A percentile compares a stretch with the other conserved stretches of the same genome.
phyloP scores from a whole-genome alignment of 108 stramenopile species.

The Tribonema minus region DNA sequence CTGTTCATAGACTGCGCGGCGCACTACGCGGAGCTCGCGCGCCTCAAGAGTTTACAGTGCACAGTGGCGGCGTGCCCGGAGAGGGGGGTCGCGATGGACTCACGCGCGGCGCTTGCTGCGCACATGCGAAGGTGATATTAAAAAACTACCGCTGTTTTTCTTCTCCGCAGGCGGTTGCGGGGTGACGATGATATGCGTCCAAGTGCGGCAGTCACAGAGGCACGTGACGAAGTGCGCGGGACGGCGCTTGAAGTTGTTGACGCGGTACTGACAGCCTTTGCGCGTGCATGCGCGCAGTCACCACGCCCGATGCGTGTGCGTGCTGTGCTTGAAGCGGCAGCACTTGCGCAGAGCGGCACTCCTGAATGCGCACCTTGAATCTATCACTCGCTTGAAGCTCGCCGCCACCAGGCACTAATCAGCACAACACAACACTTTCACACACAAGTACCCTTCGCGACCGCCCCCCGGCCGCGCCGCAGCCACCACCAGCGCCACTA shows the following conservation, averaged over 20 bases:
- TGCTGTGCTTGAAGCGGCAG: background rate
- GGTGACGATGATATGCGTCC: background rate
- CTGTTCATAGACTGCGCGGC: constrained; percentile 13
- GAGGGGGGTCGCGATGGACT: background rate
- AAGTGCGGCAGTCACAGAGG: too few species aligned
- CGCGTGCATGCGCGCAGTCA: background rate
- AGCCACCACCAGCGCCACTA: constrained; percentile 8
- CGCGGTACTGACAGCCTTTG: background rate
- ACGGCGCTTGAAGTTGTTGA: background rate
- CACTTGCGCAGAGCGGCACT: background rate
- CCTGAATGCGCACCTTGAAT: too few species aligned
- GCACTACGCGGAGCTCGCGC: constrained; percentile 1
- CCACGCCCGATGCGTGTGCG: background rate
- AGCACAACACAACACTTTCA: too few species aligned
- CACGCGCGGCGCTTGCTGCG: background rate
- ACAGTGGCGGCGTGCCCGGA: background rate
- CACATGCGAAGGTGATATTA: background rate
- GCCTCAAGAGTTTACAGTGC: constrained; percentile 1
- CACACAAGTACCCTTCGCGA: too few species aligned
- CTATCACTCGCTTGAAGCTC: constrained; percentile 6
- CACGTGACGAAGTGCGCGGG: too few species aligned
- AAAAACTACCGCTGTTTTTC: background rate
- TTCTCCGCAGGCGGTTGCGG: background rate
- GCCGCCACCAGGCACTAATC: too few species aligned
- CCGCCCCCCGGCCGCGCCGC: too few species aligned